A percentile compares a stretch with the other conserved stretches of the same genome.
Evolutionary conservation across 176 grass and related monocot species (phyloP).

Genomic region (Neostapfia colusana): DNA sequence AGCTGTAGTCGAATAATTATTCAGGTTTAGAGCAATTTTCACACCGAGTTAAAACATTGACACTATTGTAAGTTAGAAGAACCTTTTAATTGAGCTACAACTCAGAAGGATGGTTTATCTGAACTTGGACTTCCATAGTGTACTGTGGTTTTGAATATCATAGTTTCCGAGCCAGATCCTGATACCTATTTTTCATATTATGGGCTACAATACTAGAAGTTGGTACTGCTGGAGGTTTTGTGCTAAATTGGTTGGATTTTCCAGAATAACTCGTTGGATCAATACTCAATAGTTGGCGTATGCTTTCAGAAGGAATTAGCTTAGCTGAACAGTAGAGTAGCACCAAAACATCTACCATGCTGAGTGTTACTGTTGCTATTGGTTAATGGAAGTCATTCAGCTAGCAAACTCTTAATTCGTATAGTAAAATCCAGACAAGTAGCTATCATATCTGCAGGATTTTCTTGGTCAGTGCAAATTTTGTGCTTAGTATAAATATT

Average conservation of each 20-base stretch:
- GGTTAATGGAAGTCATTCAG: neutral
- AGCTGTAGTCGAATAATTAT: neutral
- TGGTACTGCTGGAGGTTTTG: neutral
- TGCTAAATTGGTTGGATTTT: neutral
- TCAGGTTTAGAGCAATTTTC: neutral
- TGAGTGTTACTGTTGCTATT: neutral
- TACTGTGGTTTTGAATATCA: neutral
- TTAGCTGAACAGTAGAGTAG: conserved; percentile 1
- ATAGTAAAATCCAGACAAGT: neutral
- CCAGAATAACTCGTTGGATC: neutral
- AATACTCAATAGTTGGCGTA: neutral
- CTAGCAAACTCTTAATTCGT: neutral
- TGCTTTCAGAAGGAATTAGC: conserved; percentile 14
- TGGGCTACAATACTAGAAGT: neutral
- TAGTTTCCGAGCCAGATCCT: conserved; percentile 5
- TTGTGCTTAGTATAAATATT: neutral
- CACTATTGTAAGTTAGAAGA: neutral
- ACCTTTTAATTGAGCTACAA: neutral
- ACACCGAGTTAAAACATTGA: neutral
- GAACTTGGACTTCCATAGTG: conserved; percentile 1
- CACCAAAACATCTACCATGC: neutral
- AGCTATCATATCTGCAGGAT: neutral
- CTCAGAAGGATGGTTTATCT: conserved; percentile 15
- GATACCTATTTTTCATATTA: neutral
- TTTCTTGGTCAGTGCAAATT: neutral